phyloP scores from a whole-genome alignment of 805 yeast species.

The Torulaspora quercuum region DNA sequence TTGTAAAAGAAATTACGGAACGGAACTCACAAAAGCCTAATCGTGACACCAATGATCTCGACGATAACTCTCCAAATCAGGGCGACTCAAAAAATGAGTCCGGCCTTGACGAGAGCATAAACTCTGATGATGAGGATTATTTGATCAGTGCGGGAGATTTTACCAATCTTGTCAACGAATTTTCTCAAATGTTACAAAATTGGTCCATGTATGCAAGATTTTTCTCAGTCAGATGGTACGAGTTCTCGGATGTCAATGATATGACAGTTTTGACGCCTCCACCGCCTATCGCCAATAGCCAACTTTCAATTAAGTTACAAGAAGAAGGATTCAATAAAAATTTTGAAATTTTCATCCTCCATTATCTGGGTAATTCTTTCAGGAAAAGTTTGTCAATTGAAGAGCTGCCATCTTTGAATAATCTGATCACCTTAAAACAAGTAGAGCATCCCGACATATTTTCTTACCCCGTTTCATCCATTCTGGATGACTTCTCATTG shows the following conservation, averaged over 20 bases:
- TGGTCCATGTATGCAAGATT: slow-evolving; percentile 82
- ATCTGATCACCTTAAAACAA: slow-evolving; percentile 29
- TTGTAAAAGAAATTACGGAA: slow-evolving; percentile 44
- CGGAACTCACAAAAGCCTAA: slow-evolving; percentile 11
- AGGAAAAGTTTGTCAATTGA: slow-evolving; percentile 80
- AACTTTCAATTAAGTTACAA: slow-evolving; percentile 26
- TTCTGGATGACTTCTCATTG: slow-evolving; percentile 79
- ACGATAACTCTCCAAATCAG: slow-evolving; percentile 30
- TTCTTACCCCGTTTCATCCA: slow-evolving; percentile 66
- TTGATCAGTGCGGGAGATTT: slow-evolving; percentile 52
- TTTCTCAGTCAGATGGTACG: slow-evolving; percentile 64
- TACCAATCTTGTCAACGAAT: slow-evolving; percentile 51
- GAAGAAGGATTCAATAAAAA: slow-evolving; percentile 50
- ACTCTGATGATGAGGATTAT: slow-evolving; percentile 46
- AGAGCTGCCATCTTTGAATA: slow-evolving; percentile 59
- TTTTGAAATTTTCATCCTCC: slow-evolving; percentile 60
- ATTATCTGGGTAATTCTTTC: slow-evolving; percentile 70
- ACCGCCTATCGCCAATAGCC: slow-evolving; percentile 28
- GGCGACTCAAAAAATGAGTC: no score
- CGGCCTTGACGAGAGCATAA: slow-evolving; percentile 33
- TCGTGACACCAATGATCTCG: no score
- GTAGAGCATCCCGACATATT: slow-evolving; percentile 26
- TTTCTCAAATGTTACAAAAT: slow-evolving; percentile 72
- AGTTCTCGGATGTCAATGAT: slow-evolving; percentile 29
- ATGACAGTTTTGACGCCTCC: slow-evolving; percentile 19